Conservation (phyloP, 202 grass and related monocot genomes). For the Alloteropsis angusta region DNA sequence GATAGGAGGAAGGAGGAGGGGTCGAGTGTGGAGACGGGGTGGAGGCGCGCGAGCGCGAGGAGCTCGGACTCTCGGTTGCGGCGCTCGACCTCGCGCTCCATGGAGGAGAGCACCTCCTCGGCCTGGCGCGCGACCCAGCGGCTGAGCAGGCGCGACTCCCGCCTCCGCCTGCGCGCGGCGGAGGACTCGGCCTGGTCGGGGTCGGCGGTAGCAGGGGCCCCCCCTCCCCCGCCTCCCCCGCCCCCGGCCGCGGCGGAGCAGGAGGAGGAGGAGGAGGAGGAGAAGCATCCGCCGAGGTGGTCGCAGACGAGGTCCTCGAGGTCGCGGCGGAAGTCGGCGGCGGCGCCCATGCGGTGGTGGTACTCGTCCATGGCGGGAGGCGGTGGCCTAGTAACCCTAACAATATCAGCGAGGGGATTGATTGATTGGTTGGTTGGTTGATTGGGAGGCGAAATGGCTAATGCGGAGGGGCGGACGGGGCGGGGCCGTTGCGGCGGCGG, state of each 20-base stretch:
- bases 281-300: constrained; percentile 71
- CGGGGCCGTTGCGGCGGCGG: not conserved
- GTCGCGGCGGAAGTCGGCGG: constrained; percentile 80
- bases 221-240: not conserved
- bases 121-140: constrained; percentile 91
- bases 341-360: constrained; percentile 58
- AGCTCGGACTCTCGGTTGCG: constrained; percentile 86
- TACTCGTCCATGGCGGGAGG: constrained; percentile 26
- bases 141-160: constrained; percentile 69
- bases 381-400: constrained; percentile 17
- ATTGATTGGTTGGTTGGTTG: not conserved
- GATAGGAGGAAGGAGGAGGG: constrained; percentile 54
- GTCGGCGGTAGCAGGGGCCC: no score
- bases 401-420: not conserved
- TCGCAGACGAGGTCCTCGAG: constrained; percentile 95
- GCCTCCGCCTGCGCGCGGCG: constrained; percentile 44
- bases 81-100: constrained; percentile 68
- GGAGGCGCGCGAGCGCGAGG: constrained; percentile 74
- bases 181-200: constrained; percentile 56
- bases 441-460: not conserved
- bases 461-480: constrained; percentile 26
- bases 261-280: constrained; percentile 46
- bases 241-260: constrained; percentile 24
- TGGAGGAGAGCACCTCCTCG: constrained; percentile 91
- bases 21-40: constrained; percentile 80